Evolutionary conservation across 2,329 filamentous ascomycete species (phyloP), one percentile per base, ranked within the genome.

Genomic region (Pseudogymnoascus sp.): DNA sequence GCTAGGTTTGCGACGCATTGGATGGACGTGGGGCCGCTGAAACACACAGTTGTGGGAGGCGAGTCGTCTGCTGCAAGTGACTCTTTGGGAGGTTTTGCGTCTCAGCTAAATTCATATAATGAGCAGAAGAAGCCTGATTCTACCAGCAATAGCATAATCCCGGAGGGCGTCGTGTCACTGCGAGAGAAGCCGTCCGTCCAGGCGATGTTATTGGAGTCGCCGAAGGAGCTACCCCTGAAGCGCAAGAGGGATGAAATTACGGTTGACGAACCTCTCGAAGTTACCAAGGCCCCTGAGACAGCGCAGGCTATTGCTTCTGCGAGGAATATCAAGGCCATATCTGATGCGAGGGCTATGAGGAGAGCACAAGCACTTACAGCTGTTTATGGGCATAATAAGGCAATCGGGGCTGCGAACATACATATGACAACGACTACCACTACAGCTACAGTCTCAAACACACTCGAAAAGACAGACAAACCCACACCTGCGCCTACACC

Each of bases 331-430:
- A 57, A 57, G 51, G 51, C 29, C n/a, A 57, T 57, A 34, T 57
- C 51, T 18, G 51, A 57, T 34, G 51, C 51, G n/a, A 57, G 51
- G 51, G n/a, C 29, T 57, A 57, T 57, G 51, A 57, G 29, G 51
- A 57, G 29, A 34, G 51, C 51, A 3, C 29, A 57, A 34, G 51
- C 51, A 34, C 29, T 7, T 21, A 57, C n/a, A 21, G 6, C 51
- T 57, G 51, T 57, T 34, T 34, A 11, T 16, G 51, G 29, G 21
- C 29, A 57, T 21, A 21, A 57, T 36, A 57, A 34, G 3, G 29
- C 29, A 34, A 36, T 11, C 5, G 18, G 2, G 16, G 14, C 26
- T 16, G 26, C 47, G 26, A 26, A 54, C 7, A 11, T 16, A 11
- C 23, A 29, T 5, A 31, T 54, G 23, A 57, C 26, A 18, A 57